Conservation (phyloP, 139 green algal species). For the Chlamydomonas sp. region DNA sequence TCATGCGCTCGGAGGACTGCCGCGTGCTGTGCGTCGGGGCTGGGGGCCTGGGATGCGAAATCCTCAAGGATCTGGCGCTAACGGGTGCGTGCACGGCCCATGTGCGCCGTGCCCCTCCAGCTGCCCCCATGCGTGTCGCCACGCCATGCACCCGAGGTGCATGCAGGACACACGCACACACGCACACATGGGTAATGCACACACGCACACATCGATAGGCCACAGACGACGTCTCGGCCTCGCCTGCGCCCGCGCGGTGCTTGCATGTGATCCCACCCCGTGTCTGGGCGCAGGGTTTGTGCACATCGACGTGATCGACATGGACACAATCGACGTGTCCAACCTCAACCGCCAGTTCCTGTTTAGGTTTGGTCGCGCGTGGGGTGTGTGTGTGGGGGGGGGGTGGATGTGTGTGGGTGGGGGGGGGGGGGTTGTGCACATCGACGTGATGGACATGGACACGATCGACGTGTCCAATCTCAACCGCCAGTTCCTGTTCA, state of each 20-base stretch:
- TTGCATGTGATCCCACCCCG: too few relatives aligned
- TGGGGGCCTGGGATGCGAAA: conserved; percentile 95
- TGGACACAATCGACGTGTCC: conserved; percentile 99
- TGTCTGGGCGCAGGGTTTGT: conserved; percentile 76
- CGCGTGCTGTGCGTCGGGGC: conserved; percentile 86
- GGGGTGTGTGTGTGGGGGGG: too few relatives aligned
- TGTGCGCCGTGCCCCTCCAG: too few relatives aligned
- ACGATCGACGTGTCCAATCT: conserved; percentile 99
- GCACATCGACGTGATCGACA: conserved; percentile 98
- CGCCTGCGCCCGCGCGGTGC: too few relatives aligned
- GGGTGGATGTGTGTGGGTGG: too few relatives aligned
- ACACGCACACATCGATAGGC: too few relatives aligned
- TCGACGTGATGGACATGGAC: conserved; percentile 99
- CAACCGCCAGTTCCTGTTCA: conserved; percentile 99
- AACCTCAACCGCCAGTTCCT: conserved; percentile 99
- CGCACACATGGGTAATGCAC: too few relatives aligned
- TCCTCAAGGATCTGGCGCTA: conserved; percentile 97
- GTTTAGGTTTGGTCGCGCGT: conserved; percentile 74
- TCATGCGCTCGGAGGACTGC: conserved; percentile 53
- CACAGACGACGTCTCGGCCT: too few relatives aligned
- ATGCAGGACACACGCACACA: too few relatives aligned
- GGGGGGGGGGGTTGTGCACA: conserved; percentile 91
- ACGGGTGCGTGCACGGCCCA: too few relatives aligned
- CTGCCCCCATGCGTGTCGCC: too few relatives aligned
- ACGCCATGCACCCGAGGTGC: too few relatives aligned